phyloP scores from a whole-genome alignment of 2,329 filamentous ascomycete species.

The Pseudocercospora musae region DNA sequence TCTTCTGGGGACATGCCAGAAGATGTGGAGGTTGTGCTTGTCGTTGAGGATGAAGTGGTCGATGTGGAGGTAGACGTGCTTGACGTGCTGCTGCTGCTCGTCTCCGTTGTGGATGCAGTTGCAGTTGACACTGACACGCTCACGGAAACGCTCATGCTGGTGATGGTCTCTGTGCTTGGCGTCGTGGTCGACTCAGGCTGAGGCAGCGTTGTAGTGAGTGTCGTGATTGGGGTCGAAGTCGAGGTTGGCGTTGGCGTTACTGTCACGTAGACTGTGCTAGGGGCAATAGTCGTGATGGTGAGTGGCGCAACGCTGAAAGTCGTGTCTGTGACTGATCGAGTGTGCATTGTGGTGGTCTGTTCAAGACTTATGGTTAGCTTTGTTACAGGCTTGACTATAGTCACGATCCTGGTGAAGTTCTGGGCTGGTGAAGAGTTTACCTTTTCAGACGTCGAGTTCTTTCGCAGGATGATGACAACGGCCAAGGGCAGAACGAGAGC shows the following conservation, averaged over 20 bases:
- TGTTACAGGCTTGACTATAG: not conserved
- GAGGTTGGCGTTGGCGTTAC: conserved; percentile 8
- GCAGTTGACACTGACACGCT: not conserved
- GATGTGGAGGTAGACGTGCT: not conserved
- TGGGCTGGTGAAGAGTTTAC: conserved; percentile 2
- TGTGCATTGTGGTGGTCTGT: conserved; percentile 6
- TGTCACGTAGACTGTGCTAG: conserved; percentile 11
- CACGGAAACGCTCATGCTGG: not conserved
- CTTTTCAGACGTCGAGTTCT: conserved; percentile 1
- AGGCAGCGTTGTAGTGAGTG: not conserved
- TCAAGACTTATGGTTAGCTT: not conserved
- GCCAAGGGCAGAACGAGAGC: conserved; percentile 5
- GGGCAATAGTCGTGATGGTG: not conserved
- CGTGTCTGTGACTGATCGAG: conserved; percentile 5
- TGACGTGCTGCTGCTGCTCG: not conserved
- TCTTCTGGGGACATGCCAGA: not conserved
- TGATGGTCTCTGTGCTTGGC: not conserved
- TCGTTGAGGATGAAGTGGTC: not conserved
- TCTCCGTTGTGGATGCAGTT: not conserved
- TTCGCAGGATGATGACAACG: conserved; percentile 3
- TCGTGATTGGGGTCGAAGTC: not conserved
- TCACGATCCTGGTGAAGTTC: not conserved
- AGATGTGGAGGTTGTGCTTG: not conserved
- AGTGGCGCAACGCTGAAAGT: conserved; percentile 5
- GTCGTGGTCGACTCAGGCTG: not conserved